Conservation (phyloP, 2,329 filamentous ascomycete genomes). For the Cercospora sesami region DNA sequence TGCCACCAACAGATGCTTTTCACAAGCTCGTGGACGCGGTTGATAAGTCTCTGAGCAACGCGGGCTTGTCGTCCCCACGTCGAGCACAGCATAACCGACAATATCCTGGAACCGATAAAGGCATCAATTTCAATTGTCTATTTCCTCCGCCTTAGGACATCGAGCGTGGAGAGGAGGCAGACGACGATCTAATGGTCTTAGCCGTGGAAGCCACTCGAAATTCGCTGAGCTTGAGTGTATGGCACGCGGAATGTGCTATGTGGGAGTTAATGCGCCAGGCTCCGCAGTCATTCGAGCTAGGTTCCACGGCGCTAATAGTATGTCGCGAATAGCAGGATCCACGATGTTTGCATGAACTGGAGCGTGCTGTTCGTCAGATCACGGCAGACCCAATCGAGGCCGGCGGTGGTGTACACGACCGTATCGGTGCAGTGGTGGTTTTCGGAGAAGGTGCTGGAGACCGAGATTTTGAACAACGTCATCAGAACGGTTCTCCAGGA, state of each 20-base stretch:
- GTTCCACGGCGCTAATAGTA: not conserved
- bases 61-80: not conserved
- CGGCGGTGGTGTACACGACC: not conserved
- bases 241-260: not conserved
- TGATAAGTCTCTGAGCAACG: not conserved
- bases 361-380: not conserved
- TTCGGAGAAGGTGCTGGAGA: not conserved
- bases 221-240: not conserved
- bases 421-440: not conserved
- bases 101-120: not conserved
- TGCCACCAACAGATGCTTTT: not conserved
- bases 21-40: not conserved
- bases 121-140: not conserved
- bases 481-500: not conserved
- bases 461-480: not conserved
- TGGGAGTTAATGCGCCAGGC: not conserved
- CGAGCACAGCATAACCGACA: not conserved
- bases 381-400: not conserved
- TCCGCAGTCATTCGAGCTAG: not conserved
- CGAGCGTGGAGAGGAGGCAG: not conserved
- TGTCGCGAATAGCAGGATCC: not conserved
- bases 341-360: not conserved
- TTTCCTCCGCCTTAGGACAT: not conserved
- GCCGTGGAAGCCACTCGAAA: not conserved
- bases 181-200: not conserved